A percentile compares a stretch with the other conserved stretches of the same genome.
Conservation (phyloP, 1,139 yeast genomes). For the Meyerozyma smithsonii region DNA sequence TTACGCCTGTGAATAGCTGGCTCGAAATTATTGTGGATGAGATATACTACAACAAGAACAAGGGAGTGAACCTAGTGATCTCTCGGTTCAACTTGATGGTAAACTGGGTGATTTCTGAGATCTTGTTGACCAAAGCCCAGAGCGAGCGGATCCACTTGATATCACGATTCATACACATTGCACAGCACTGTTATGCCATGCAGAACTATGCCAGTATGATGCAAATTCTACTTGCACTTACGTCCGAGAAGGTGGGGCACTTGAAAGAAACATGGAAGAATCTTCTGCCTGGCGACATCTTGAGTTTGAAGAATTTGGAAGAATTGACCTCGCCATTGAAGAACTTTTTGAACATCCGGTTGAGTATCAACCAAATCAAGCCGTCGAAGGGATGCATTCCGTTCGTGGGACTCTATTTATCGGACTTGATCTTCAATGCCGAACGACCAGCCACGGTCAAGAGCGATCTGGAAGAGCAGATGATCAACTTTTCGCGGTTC, state of each 20-base stretch:
- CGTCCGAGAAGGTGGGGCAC: slow-evolving; percentile 61
- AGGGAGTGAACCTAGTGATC: slow-evolving; percentile 81
- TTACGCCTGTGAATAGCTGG: slow-evolving; percentile 83
- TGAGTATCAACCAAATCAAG: slow-evolving; percentile 54
- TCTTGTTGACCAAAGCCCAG: slow-evolving; percentile 59
- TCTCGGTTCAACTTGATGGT: slow-evolving; percentile 85
- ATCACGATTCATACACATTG: slow-evolving; percentile 79
- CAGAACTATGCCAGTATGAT: slow-evolving; percentile 85
- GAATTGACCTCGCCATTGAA: slow-evolving; percentile 59
- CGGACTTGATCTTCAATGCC: slow-evolving; percentile 77
- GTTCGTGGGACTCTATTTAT: slow-evolving; percentile 77
- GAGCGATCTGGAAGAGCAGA: slow-evolving; percentile 25
- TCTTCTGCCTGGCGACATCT: slow-evolving; percentile 51
- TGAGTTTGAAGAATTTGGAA: slow-evolving; percentile 63
- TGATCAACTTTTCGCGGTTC: slow-evolving; percentile 75
- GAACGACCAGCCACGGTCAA: slow-evolving; percentile 54
- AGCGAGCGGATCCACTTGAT: slow-evolving; percentile 62
- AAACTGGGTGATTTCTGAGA: slow-evolving; percentile 90
- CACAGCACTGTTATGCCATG: slow-evolving; percentile 61
- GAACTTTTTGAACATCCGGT: slow-evolving; percentile 63
- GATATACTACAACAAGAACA: slow-evolving; percentile 41
- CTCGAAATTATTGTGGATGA: slow-evolving; percentile 65
- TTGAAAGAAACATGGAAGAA: slow-evolving; percentile 72
- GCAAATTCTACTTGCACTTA: slow-evolving; percentile 81
- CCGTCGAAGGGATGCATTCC: slow-evolving; percentile 85